These are phyloP conservation scores for Pseudoturritis turrita DNA, from an alignment of 345 rosid genomes.

Conservation along the genomic window DNA sequence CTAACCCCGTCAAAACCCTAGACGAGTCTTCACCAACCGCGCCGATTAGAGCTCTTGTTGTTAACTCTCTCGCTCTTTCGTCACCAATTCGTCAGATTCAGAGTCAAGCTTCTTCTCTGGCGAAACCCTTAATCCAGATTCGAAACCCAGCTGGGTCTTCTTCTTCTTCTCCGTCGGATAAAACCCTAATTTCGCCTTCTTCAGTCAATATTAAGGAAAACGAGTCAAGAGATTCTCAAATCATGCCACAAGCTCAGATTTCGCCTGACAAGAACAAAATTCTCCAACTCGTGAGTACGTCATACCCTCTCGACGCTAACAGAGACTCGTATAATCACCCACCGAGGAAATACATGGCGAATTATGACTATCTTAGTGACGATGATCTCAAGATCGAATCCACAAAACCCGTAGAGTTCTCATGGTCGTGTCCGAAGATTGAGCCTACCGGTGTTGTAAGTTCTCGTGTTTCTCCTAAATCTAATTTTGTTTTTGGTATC, in stretches of 20 bases:
- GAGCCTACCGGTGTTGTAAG: conserved; percentile 37
- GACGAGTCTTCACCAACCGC: conserved; percentile 23
- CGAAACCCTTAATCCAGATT: background rate
- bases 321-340: background rate
- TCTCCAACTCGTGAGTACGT: background rate
- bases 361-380: background rate
- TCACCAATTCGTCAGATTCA: conserved; percentile 18
- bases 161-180: background rate
- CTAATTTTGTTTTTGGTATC: background rate
- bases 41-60: background rate
- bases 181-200: conserved; percentile 5
- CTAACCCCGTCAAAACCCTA: conserved; percentile 13
- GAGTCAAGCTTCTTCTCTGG: conserved; percentile 5
- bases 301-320: background rate
- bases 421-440: background rate
- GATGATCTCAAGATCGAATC: background rate
- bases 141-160: background rate
- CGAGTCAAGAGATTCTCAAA: background rate
- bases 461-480: background rate
- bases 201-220: background rate
- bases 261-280: background rate
- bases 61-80: background rate
- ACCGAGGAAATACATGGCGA: background rate
- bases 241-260: background rate
- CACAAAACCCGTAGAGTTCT: background rate